phyloP scores from a whole-genome alignment of 768 basidiomycete genomes.

The Termitomyces sp. region DNA sequence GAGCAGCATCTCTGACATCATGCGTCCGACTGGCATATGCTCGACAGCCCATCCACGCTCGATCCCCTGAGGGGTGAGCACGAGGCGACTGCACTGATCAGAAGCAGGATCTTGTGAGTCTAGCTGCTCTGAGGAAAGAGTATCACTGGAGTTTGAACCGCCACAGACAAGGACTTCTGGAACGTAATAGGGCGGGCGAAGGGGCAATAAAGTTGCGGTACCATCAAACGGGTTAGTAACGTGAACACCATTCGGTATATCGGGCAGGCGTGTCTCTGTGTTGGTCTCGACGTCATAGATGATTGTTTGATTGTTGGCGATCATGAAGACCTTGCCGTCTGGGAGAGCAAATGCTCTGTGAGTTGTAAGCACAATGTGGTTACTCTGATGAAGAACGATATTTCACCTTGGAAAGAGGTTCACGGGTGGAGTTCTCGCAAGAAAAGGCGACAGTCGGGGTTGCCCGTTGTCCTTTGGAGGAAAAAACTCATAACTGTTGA shows the following conservation, averaged over 20 bases:
- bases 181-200: constrained; percentile 33
- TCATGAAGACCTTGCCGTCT: constrained; percentile 35
- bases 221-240: constrained; percentile 38
- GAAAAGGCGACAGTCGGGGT: constrained; percentile 1
- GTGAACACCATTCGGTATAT: constrained; percentile 40
- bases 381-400: background rate
- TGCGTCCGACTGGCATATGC: constrained; percentile 33
- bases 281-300: constrained; percentile 36
- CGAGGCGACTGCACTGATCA: constrained; percentile 37
- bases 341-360: constrained; percentile 23
- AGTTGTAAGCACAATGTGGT: background rate
- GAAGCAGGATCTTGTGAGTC: constrained; percentile 37
- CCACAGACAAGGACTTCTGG: constrained; percentile 46
- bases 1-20: constrained; percentile 12
- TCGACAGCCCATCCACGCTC: constrained; percentile 42
- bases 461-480: constrained; percentile 27
- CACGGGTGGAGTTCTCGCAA: constrained; percentile 16
- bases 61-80: constrained; percentile 35
- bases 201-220: constrained; percentile 31
- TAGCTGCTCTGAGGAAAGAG: constrained; percentile 21
- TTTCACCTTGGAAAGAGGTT: constrained; percentile 18
- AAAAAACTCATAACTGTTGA: constrained; percentile 43
- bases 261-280: constrained; percentile 33
- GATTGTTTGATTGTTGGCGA: constrained; percentile 36
- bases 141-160: constrained; percentile 31